Percentiles rank a stretch among this genome's conserved stretches.
Conservation (phyloP, 208 protist genomes). For the Trypanosoma avium region DNA sequence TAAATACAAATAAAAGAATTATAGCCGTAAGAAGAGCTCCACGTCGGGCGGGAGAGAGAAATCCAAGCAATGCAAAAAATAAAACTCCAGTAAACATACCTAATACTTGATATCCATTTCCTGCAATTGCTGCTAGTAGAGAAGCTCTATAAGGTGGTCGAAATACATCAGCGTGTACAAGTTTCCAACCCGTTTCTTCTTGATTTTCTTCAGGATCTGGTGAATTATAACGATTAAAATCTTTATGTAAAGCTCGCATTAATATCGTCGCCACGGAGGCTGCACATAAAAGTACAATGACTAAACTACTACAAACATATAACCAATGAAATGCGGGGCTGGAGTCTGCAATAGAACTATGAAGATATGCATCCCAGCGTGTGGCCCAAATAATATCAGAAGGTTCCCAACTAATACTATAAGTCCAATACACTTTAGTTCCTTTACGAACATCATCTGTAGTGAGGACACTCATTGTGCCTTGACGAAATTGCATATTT, state of each 20-base stretch:
- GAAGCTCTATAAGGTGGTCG: slow-evolving; percentile 83
- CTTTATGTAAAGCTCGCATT: slow-evolving; percentile 94
- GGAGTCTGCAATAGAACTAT: slow-evolving; percentile 61
- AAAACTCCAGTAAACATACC: slow-evolving; percentile 77
- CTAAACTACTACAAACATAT: slow-evolving; percentile 95
- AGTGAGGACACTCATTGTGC: slow-evolving; percentile 14
- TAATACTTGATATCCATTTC: slow-evolving; percentile 95
- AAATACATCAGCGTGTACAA: slow-evolving; percentile 97
- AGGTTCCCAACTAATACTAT: slow-evolving; percentile 77
- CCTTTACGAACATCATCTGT: slow-evolving; percentile 32
- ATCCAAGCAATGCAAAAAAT: slow-evolving; percentile 94
- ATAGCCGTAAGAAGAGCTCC: slow-evolving; percentile 90
- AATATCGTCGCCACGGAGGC: slow-evolving; percentile 93
- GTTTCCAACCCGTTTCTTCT: slow-evolving; percentile 96
- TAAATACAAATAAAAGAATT: slow-evolving; percentile 75
- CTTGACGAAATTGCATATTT: background rate
- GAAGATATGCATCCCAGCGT: slow-evolving; percentile 97
- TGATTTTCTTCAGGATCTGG: slow-evolving; percentile 59
- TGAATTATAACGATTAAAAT: slow-evolving; percentile 94
- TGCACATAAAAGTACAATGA: slow-evolving; percentile 93
- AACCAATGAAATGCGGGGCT: slow-evolving; percentile 90
- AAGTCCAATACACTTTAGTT: slow-evolving; percentile 69
- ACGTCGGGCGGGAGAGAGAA: slow-evolving; percentile 95
- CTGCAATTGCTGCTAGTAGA: slow-evolving; percentile 89
- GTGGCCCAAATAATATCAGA: slow-evolving; percentile 92